Conservation (phyloP, 169 alveolate genomes). For the Fabrea salina region DNA sequence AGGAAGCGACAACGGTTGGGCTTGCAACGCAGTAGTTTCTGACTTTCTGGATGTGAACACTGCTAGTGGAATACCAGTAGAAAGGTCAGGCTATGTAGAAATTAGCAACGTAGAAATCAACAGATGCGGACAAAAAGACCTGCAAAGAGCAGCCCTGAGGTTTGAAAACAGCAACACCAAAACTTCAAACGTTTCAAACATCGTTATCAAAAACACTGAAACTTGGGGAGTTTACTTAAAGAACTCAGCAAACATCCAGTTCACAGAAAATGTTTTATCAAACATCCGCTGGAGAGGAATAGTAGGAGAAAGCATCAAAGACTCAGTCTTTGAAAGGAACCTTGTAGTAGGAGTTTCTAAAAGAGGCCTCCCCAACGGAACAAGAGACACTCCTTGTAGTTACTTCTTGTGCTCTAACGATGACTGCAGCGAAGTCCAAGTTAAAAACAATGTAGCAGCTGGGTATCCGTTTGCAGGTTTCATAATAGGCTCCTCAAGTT, state of each 20-base stretch:
- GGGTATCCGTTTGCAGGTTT: neutral
- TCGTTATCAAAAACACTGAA: neutral
- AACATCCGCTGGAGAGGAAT: neutral
- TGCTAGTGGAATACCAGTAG: neutral
- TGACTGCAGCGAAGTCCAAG: neutral
- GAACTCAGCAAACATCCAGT: too few species aligned
- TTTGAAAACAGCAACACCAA: neutral
- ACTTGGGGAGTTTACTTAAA: too few species aligned
- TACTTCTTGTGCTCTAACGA: neutral
- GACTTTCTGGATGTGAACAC: constrained; percentile 7
- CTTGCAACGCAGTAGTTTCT: neutral
- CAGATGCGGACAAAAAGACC: neutral
- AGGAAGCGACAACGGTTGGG: constrained; percentile 2
- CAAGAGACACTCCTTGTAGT: neutral
- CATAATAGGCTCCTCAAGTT: neutral
- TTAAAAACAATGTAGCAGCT: neutral
- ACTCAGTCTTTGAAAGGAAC: neutral
- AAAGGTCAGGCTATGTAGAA: neutral
- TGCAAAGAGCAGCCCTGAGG: neutral
- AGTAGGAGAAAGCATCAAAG: neutral
- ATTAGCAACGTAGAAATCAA: neutral
- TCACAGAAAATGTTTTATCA: neutral
- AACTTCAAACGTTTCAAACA: neutral
- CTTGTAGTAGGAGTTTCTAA: neutral
- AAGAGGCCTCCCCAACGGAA: neutral